Evolutionary conservation across 164 flowering plant species (phyloP).

Genomic region (Stephania yunnanensis): DNA sequence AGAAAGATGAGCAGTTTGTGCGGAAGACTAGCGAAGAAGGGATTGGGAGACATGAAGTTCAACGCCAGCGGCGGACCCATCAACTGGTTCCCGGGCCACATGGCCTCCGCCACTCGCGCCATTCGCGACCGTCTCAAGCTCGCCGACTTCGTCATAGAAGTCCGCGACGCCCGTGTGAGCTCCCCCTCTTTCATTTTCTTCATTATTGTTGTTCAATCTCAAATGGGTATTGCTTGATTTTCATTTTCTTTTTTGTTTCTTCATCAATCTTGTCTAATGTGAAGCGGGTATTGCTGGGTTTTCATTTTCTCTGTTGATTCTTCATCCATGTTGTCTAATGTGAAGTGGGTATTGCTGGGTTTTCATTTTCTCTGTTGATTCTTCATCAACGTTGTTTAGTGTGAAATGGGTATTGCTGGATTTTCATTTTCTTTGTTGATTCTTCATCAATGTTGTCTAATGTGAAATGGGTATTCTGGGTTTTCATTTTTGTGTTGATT

Average conservation of each 20-base stretch:
- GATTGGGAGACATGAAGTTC: constrained; percentile 67
- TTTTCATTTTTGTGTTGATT: no score
- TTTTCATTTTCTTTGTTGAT: no score
- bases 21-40: constrained; percentile 40
- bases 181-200: neutral
- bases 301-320: no score
- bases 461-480: no score
- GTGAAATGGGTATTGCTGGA: no score
- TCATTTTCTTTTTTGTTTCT: neutral
- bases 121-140: constrained; percentile 82
- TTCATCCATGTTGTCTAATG: no score
- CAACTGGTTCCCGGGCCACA: constrained; percentile 97
- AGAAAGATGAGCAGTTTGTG: constrained; percentile 17
- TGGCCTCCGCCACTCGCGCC: constrained; percentile 95
- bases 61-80: constrained; percentile 59
- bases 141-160: constrained; percentile 89
- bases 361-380: no score
- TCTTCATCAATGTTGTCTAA: no score
- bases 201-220: no score
- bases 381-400: no score
- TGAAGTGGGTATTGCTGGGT: no score
- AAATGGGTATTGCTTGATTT: neutral
- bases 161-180: constrained; percentile 81
- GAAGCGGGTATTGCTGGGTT: neutral
- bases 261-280: neutral